Base-by-base conservation (phyloP, 805 yeast species). In the Debaryomyces castellii region DNA sequence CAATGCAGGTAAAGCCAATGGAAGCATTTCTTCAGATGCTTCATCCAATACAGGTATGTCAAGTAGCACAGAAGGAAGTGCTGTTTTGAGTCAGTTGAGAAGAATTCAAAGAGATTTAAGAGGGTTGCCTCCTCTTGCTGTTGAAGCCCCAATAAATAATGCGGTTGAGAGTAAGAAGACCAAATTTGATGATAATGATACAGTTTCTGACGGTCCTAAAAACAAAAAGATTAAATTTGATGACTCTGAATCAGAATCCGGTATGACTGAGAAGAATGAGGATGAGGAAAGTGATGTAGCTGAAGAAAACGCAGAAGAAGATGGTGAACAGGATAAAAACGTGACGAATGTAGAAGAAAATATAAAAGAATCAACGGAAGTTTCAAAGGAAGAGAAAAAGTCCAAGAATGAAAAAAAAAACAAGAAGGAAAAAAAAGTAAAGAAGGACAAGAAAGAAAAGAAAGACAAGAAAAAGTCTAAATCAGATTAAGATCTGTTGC, bases 81-180 rank as follows among this genome's bases (percentile, higher is more conserved):
- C 79, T 22, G 71, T 77, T 16, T 55, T 72, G 49, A 73, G 87
- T 47, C 96, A 87, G 68, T 71, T 88, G 55, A 77, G 74, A 55
- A 76, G 96, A 60, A 71, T 87, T 34, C 92, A 85, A 59, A 77
- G 96, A 66, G 89, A 85, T 51, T 77, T 87, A 52, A 73, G 89
- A 53, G 96, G 96, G 1, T 74, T 88, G 47, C 92, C 95, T 8
- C 95, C 96, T 30, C 55, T 65, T 16, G 30, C 25, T 17, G 49
- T 56, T 51, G 54, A 63, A 59, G n/a, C 33, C 5, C 28, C 44
- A 14, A 36, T n/a, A n/a, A n/a, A 17, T 17, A 43, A 24, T 8
- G 55, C 50, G 27, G 47, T 30, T 35, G 44, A 54, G 30, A 59
- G 55, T 47, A 64, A 63, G 52, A 60, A 62, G 49, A 60, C 50